These are phyloP conservation scores for Chlorella variabilis DNA, from an alignment of 163 green algal species.

Conservation along the genomic window DNA sequence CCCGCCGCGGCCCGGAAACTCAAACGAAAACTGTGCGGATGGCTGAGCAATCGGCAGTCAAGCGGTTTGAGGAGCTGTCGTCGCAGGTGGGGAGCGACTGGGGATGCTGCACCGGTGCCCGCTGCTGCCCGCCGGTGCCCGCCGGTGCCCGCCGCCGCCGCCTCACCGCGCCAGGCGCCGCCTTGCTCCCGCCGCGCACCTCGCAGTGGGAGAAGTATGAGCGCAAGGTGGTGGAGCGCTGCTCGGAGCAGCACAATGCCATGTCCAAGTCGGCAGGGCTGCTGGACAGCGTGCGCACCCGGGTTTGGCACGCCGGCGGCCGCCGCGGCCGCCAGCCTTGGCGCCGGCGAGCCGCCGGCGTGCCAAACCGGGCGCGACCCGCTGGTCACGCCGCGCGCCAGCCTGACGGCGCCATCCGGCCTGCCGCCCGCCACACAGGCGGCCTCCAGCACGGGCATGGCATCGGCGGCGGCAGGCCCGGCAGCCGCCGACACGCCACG, in stretches of 20 bases:
- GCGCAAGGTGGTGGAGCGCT: slow-evolving; percentile 38
- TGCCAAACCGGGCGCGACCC: too few relatives aligned
- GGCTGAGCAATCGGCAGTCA: background rate
- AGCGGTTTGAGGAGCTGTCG: slow-evolving; percentile 30
- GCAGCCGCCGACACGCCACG: background rate
- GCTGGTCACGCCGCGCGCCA: slow-evolving; percentile 1
- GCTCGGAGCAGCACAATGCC: slow-evolving; percentile 24
- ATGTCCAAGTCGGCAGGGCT: slow-evolving; percentile 14
- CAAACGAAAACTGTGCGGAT: background rate
- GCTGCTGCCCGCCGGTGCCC: background rate
- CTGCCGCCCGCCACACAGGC: background rate
- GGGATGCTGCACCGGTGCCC: background rate
- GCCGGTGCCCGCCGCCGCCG: background rate
- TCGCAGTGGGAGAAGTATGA: slow-evolving; percentile 48
- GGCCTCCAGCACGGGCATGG: background rate
- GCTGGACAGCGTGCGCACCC: slow-evolving; percentile 37
- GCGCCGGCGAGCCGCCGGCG: too few relatives aligned
- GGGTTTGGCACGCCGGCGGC: slow-evolving; percentile 26
- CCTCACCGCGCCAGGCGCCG: background rate
- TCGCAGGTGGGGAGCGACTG: background rate
- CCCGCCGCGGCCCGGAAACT: background rate
- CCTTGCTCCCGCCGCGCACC: background rate
- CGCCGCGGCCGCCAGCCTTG: background rate
- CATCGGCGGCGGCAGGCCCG: background rate
- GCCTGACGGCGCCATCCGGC: background rate